Evolutionary conservation across 2,329 filamentous ascomycete species (phyloP).

Genomic region (Coleophoma crateriformis): DNA sequence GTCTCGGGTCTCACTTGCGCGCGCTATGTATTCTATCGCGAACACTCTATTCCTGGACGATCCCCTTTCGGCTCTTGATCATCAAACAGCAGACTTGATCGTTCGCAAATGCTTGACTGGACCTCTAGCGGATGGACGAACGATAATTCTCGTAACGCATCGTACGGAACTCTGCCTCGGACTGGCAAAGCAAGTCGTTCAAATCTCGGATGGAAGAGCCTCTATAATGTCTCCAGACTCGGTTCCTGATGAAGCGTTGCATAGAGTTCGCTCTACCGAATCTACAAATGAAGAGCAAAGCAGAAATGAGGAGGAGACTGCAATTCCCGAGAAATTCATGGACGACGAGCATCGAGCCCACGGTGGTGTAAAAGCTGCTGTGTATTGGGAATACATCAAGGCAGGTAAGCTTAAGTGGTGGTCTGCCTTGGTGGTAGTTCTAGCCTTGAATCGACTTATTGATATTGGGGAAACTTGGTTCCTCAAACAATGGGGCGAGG

Average conservation of each 20-base stretch:
- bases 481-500: slow-evolving; percentile 81
- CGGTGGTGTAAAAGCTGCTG: slow-evolving; percentile 67
- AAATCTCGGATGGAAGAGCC: slow-evolving; percentile 56
- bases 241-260: slow-evolving; percentile 17
- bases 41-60: slow-evolving; percentile 52
- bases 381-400: slow-evolving; percentile 83
- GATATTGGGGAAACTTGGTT: slow-evolving; percentile 71
- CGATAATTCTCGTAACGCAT: slow-evolving; percentile 57
- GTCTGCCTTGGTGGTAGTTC: slow-evolving; percentile 56
- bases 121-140: slow-evolving; percentile 45
- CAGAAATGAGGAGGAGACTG: slow-evolving; percentile 27
- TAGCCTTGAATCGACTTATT: slow-evolving; percentile 57
- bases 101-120: slow-evolving; percentile 52
- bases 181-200: slow-evolving; percentile 69
- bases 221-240: slow-evolving; percentile 17
- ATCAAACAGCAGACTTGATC: slow-evolving; percentile 58
- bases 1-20: slow-evolving; percentile 52
- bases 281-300: slow-evolving; percentile 16
- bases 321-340: slow-evolving; percentile 68
- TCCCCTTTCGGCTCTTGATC: slow-evolving; percentile 53
- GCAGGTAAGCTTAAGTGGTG: slow-evolving; percentile 74
- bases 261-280: slow-evolving; percentile 13
- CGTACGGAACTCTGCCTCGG: slow-evolving; percentile 64
- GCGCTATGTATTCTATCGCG: slow-evolving; percentile 52
- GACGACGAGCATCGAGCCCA: slow-evolving; percentile 71